Percentiles rank a stretch among this genome's conserved stretches.
Evolutionary conservation across 225 moss, liverwort and hornwort species (phyloP).

Genomic region (Sphagnum tenellum): DNA sequence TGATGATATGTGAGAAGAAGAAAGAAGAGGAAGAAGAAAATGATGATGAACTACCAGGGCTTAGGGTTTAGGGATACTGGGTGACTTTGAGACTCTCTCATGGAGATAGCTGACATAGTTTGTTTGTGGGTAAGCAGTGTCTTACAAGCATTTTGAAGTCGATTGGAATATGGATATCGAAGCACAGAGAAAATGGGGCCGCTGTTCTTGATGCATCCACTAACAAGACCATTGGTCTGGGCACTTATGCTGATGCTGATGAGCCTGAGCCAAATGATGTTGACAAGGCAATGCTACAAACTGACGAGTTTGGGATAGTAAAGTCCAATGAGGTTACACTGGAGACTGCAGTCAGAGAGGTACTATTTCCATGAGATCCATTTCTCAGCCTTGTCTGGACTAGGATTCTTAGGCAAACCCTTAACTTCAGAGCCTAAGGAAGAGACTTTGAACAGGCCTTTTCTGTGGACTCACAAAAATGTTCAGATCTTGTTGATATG

Average conservation of each 20-base stretch:
- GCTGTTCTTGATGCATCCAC: not conserved
- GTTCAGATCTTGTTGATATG: too few relatives aligned
- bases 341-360: conserved; percentile 89
- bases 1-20: not conserved
- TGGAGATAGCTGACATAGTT: too few relatives aligned
- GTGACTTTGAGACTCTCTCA: too few relatives aligned
- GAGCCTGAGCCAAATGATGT: conserved; percentile 64
- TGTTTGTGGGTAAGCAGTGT: conserved; percentile 40
- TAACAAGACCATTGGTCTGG: too few relatives aligned
- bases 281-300: conserved; percentile 61
- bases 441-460: too few relatives aligned
- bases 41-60: too few relatives aligned
- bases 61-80: too few relatives aligned
- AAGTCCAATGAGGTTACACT: conserved; percentile 89
- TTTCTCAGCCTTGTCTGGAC: too few relatives aligned
- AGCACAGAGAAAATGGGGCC: conserved; percentile 12
- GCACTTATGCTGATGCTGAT: conserved; percentile 7
- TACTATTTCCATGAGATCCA: conserved; percentile 12
- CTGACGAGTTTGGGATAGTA: conserved; percentile 91
- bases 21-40: conserved; percentile 2
- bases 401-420: too few relatives aligned
- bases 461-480: too few relatives aligned
- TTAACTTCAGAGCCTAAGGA: too few relatives aligned
- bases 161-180: conserved; percentile 69
- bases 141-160: conserved; percentile 86